Base-by-base conservation (phyloP, 1,284 basidiomycete species). In the Sporisorium exsertum region DNA sequence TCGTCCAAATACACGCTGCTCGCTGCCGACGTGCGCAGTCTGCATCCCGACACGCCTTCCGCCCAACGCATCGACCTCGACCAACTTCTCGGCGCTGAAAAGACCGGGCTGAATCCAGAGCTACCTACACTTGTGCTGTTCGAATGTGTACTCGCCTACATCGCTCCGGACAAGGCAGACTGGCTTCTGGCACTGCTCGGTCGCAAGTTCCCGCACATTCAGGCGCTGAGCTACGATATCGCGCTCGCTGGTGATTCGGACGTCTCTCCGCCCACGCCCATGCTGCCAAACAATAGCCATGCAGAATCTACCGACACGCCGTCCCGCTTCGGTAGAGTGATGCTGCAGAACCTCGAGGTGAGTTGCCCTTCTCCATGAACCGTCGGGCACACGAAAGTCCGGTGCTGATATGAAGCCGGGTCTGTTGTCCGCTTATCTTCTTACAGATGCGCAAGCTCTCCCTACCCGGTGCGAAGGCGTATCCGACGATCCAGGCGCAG, bases 101-200 rank as follows among this genome's bases (percentile, higher is more conserved):
- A n/a, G 29, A 58, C 60, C 4, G 35, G 22, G 0, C 50, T 84
- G 16, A 58, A 76, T 20, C 45, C 65, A 3, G 27, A 40, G 0
- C 49, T 65, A 3, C 81, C 81, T 0, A 85, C 83, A 12, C 63
- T 85, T 22, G 24, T 85, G n/a, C 59, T 85, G 6, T 80, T 78
- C n/a, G 84, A 85, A 56, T 85, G 84, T 37, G 81, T 85, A 7
- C 64, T 85, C 16, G 79, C 82, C 16, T 85, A 85, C 63, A 60
- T 85, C 15, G 57, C 69, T 2, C 71, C 78, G 1, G 27, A 51
- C 1, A 55, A 56, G 16, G 80, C 78, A 5, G 72, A 79, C 24
- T 59, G 61, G 47, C 47, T 84, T 10, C 37, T 85, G n/a, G 20
- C 26, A 1, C 45, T 32, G 4, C 61, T 84, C 12, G 65, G 65